phyloP scores from a whole-genome alignment of 345 rosid species.

The Hypericum androsaemum region DNA sequence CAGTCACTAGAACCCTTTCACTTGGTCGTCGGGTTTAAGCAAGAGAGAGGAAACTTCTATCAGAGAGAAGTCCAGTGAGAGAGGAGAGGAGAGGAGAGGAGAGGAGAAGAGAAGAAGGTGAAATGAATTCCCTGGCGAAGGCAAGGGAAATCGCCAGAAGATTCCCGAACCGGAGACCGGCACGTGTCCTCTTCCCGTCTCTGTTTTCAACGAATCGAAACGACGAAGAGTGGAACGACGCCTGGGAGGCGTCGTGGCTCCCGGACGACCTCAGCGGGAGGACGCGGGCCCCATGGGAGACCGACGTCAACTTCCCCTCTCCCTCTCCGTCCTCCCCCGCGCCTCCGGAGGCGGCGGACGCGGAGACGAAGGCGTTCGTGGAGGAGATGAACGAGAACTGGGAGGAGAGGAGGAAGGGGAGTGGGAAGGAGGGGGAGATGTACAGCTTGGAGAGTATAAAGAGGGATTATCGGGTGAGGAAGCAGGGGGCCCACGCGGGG shows the following conservation, averaged over 20 bases:
- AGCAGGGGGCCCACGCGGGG: conserved; percentile 82
- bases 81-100: background rate
- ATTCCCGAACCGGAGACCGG: background rate
- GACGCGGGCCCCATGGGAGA: conserved; percentile 69
- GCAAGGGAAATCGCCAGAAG: background rate
- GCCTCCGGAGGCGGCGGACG: conserved; percentile 38
- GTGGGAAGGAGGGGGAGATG: conserved; percentile 23
- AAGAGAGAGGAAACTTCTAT: too few species aligned
- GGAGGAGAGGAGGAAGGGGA: conserved; percentile 51
- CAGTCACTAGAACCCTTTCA: too few species aligned
- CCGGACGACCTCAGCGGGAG: conserved; percentile 58
- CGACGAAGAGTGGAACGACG: conserved; percentile 83
- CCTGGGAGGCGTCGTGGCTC: conserved; percentile 90
- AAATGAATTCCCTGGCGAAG: background rate
- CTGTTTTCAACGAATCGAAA: conserved; percentile 31
- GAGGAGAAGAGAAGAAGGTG: background rate
- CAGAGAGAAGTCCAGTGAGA: too few species aligned
- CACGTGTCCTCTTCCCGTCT: conserved; percentile 9
- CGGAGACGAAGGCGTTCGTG: conserved; percentile 78
- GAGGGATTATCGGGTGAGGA: conserved; percentile 86
- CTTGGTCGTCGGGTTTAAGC: background rate
- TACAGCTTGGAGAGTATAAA: conserved; percentile 78
- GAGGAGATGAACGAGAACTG: conserved; percentile 91
- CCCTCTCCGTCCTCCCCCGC: conserved; percentile 8
- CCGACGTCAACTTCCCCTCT: conserved; percentile 56